A percentile compares a stretch with the other conserved stretches of the same genome.
phyloP scores from a whole-genome alignment of 768 basidiomycete genomes.

The Dacryopinax spathularia region DNA sequence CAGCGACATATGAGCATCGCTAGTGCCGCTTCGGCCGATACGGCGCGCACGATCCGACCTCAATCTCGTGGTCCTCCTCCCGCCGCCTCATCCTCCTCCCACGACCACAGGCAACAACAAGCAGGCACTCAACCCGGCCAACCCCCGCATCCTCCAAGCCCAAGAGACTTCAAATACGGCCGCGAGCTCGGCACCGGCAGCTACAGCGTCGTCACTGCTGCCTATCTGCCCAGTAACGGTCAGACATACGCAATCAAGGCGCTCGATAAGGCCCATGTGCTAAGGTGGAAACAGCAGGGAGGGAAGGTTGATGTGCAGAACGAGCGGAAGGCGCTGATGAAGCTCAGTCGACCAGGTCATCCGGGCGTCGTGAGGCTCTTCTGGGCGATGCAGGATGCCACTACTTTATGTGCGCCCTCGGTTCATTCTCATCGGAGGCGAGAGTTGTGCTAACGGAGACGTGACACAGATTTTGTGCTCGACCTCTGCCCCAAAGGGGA shows the following conservation, averaged over 20 bases:
- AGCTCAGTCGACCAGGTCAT: constrained; percentile 44
- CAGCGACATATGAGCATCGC: neutral
- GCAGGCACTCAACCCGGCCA: no score
- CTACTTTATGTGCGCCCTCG: constrained; percentile 56
- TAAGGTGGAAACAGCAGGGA: constrained; percentile 36
- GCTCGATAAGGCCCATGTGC: constrained; percentile 70
- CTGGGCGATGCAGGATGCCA: constrained; percentile 75
- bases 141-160: neutral
- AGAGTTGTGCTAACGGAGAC: neutral
- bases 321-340: constrained; percentile 63
- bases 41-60: neutral
- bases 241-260: constrained; percentile 66
- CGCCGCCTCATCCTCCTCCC: neutral
- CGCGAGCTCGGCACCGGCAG: constrained; percentile 9
- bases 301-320: constrained; percentile 59
- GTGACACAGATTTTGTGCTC: constrained; percentile 11
- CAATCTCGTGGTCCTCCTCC: neutral
- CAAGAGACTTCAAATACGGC: constrained; percentile 10
- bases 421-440: neutral
- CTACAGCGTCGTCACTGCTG: constrained; percentile 4
- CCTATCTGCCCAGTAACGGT: constrained; percentile 27
- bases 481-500: constrained; percentile 12
- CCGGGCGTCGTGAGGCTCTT: constrained; percentile 70
- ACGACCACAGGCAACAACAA: no score
- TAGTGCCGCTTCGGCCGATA: neutral